Evolutionary conservation across 2,329 filamentous ascomycete genomes (phyloP).

Genomic region (Pyrenochaeta sp.): DNA sequence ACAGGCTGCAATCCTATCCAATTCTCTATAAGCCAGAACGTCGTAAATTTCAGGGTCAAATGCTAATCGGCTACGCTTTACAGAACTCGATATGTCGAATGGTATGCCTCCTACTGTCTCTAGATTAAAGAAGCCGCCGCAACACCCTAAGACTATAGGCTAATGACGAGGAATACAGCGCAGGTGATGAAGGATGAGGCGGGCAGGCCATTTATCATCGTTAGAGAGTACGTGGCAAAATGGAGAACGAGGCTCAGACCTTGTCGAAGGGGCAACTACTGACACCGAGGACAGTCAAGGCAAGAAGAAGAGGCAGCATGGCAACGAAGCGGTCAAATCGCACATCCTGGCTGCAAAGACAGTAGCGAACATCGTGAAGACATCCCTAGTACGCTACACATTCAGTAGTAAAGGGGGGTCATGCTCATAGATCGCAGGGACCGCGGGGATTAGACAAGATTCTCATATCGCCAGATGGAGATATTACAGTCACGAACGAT

Average conservation of each 20-base stretch:
- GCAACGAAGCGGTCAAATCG: conserved; percentile 96
- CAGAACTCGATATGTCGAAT: conserved; percentile 85
- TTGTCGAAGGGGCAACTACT: conserved; percentile 25
- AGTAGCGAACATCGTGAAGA: conserved; percentile 96
- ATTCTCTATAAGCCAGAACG: conserved; percentile 10
- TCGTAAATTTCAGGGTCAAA: neutral
- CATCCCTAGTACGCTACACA: conserved; percentile 71
- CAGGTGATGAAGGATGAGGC: conserved; percentile 95
- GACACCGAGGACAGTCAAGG: conserved; percentile 73
- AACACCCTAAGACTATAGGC: conserved; percentile 22
- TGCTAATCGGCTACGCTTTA: conserved; percentile 35
- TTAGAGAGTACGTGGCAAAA: conserved; percentile 80
- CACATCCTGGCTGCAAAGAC: conserved; percentile 97
- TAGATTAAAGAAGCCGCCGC: conserved; percentile 5
- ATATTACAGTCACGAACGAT: conserved; percentile 99
- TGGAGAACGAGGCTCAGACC: conserved; percentile 6
- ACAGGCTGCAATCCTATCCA: conserved; percentile 18
- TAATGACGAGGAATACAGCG: conserved; percentile 55
- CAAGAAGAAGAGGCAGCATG: conserved; percentile 96
- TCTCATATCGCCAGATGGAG: conserved; percentile 96
- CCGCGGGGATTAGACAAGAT: conserved; percentile 98
- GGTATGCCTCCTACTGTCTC: conserved; percentile 62
- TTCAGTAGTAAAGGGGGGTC: neutral
- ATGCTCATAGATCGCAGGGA: conserved; percentile 60
- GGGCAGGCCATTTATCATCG: conserved; percentile 96